These are phyloP conservation scores for Alternaria brassicae DNA, from an alignment of 2,329 filamentous ascomycete genomes.

Conservation along the genomic window DNA sequence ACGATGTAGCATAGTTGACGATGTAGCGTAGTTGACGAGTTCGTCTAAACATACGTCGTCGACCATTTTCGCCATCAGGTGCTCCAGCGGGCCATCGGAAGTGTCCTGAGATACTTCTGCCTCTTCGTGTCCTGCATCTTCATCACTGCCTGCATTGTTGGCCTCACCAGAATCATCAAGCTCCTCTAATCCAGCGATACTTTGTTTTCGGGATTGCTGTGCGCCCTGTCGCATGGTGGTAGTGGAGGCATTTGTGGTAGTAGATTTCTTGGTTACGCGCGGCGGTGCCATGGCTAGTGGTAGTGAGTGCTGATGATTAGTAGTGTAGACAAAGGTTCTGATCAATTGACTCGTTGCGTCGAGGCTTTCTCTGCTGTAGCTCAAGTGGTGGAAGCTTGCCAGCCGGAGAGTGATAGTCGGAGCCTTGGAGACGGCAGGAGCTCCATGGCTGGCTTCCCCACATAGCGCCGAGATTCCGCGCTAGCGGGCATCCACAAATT, in stretches of 20 bases:
- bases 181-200: conserved; percentile 12
- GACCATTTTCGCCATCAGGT: conserved; percentile 32
- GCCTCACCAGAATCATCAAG: conserved; percentile 5
- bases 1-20: background rate
- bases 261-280: conserved; percentile 20
- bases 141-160: conserved; percentile 9
- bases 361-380: background rate
- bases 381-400: background rate
- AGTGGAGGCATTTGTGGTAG: conserved; percentile 4
- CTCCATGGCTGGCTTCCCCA: conserved; percentile 19
- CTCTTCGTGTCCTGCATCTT: conserved; percentile 8
- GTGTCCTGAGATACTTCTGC: conserved; percentile 14
- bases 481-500: conserved; percentile 41
- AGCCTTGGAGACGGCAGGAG: background rate
- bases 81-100: conserved; percentile 14
- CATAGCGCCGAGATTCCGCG: conserved; percentile 40
- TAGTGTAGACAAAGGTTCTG: background rate
- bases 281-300: conserved; percentile 25
- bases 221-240: conserved; percentile 15
- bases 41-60: conserved; percentile 28
- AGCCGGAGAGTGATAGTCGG: background rate
- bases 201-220: conserved; percentile 13
- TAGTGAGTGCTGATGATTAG: conserved; percentile 26
- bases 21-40: background rate
- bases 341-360: conserved; percentile 3